Base-by-base conservation (phyloP, 179 eudicot genomes). In the Corrigiola litoralis region DNA sequence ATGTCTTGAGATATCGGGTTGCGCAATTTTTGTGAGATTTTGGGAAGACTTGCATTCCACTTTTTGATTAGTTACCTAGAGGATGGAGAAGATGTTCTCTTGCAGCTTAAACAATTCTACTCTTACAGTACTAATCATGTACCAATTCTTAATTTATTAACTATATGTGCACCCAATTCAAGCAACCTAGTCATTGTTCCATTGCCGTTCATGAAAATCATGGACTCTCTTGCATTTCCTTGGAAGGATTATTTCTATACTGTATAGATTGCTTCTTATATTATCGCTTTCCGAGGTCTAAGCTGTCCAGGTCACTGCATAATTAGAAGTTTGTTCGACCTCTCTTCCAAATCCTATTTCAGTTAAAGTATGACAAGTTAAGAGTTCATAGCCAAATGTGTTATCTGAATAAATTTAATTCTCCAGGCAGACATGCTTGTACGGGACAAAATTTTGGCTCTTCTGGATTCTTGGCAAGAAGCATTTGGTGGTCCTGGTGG, bases 401-500 rank as follows among this genome's bases (percentile, higher is more conserved):
- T 50, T 18, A 6, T 17, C 31, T 51, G 17, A 21, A 33, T 13
- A 0, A 29, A 49, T 37, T 36, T 54, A 32, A 55, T 67, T 71
- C 37, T 80, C 72, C 87, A 92, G 98, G 63, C 80, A 27, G 92
- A 92, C 78, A 71, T 81, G 84, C 92, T 81, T 73, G 96, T 89
- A 44, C 80, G 95, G 77, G 84, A 84, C 59, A 87, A 85, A 74
- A 78, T 89, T 37, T 64, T 92, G 71, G 75, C 79, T 4, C 82
- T 92, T 44, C 73, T 92, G 59, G 96, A 84, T 69, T 80, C 96
- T 11, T 92, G 98, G 98, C 87, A 84, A 77, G 96, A 89, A 73
- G 95, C 98, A 65, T 92, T 92, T 80, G 96, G 98, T 76, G 95
- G 96, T 41, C 77, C 92, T 33, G 80, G 87, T 67, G 92, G 90